These are phyloP conservation scores for Rubia balearica DNA, from an alignment of 305 asterid genomes.

Conservation along the genomic window DNA sequence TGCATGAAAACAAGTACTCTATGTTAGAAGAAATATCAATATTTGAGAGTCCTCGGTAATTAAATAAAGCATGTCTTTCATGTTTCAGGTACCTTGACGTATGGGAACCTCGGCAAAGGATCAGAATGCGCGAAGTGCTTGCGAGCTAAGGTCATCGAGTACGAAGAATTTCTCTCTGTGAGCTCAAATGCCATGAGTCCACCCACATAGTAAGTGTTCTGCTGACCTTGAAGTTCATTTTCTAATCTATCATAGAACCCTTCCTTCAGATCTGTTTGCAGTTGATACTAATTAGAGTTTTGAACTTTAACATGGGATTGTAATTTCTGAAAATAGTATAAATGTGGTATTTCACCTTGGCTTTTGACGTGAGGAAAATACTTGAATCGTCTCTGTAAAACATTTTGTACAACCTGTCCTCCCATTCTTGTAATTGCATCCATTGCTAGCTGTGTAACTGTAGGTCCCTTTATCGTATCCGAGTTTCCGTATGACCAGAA, in stretches of 20 bases:
- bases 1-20: slow-evolving; percentile 25
- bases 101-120: slow-evolving; percentile 51
- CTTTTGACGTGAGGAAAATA: slow-evolving; percentile 70
- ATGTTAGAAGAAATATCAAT: not conserved
- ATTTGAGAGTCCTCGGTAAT: not conserved
- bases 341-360: slow-evolving; percentile 33
- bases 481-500: slow-evolving; percentile 89
- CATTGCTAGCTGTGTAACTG: slow-evolving; percentile 47
- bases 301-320: not conserved
- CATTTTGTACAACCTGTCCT: slow-evolving; percentile 37
- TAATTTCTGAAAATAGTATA: not conserved
- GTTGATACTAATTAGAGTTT: not conserved
- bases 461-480: slow-evolving; percentile 34
- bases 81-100: slow-evolving; percentile 53
- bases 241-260: slow-evolving; percentile 65
- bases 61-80: not conserved
- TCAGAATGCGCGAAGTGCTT: slow-evolving; percentile 54
- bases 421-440: slow-evolving; percentile 66
- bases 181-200: slow-evolving; percentile 87
- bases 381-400: slow-evolving; percentile 58
- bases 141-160: slow-evolving; percentile 51
- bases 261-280: slow-evolving; percentile 50
- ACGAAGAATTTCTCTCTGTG: slow-evolving; percentile 71
- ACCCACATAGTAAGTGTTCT: slow-evolving; percentile 65
- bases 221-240: slow-evolving; percentile 56